phyloP scores from a whole-genome alignment of 1,139 yeast species.

The Saccharomyces hybrid region DNA sequence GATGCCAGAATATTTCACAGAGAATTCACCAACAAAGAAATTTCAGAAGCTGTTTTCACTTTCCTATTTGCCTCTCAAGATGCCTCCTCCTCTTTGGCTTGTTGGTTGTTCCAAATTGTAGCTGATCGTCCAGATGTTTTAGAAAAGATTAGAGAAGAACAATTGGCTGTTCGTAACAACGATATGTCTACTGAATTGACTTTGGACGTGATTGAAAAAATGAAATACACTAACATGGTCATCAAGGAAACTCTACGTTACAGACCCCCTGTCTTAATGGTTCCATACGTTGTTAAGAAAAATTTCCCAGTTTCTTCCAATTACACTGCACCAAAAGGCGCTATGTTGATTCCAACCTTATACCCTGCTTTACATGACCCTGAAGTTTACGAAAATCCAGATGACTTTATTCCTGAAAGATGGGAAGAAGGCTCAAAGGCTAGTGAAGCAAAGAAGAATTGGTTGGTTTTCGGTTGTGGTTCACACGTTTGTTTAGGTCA shows the following conservation, averaged over 20 bases:
- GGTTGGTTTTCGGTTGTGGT: conserved; percentile 96
- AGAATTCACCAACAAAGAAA: conserved; percentile 82
- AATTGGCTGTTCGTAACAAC: conserved; percentile 69
- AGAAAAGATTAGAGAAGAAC: conserved; percentile 83
- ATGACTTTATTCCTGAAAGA: conserved; percentile 89
- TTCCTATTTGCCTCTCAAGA: conserved; percentile 96
- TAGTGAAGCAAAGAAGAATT: conserved; percentile 63
- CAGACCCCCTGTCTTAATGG: conserved; percentile 97
- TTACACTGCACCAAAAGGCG: conserved; percentile 91
- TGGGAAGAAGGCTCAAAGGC: conserved; percentile 72
- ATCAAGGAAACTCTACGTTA: conserved; percentile 87
- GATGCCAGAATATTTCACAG: conserved; percentile 55
- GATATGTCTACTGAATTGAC: conserved; percentile 57
- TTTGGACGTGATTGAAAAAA: conserved; percentile 69
- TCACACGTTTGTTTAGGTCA: conserved; percentile 95
- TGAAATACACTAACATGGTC: conserved; percentile 83
- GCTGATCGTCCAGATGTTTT: conserved; percentile 92
- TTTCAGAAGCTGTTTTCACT: conserved; percentile 92
- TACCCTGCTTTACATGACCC: conserved; percentile 97
- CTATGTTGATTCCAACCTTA: conserved; percentile 91
- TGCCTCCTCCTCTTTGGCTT: conserved; percentile 94
- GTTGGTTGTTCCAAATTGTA: conserved; percentile 94
- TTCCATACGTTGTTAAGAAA: conserved; percentile 87
- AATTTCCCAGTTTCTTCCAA: conserved; percentile 72
- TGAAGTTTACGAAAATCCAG: conserved; percentile 90